These are phyloP conservation scores for Populus tomentosa DNA, from an alignment of 441 rosid species.

Conservation along the genomic window DNA sequence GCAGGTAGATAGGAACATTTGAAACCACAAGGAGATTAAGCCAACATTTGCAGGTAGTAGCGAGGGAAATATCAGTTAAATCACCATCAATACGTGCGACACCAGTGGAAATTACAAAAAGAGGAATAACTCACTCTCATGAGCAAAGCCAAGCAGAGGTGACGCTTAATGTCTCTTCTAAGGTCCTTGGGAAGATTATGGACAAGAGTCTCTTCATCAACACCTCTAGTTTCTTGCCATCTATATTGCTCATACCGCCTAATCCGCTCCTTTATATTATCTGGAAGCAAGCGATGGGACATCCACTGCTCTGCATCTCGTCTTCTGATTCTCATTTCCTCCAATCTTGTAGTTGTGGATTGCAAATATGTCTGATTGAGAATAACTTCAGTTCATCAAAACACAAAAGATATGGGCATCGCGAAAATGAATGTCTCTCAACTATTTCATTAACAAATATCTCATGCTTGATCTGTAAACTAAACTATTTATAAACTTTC, in stretches of 20 bases:
- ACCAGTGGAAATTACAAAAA: not conserved
- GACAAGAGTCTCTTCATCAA: slow-evolving; percentile 54
- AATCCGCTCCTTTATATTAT: slow-evolving; percentile 42
- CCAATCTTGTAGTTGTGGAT: slow-evolving; percentile 60
- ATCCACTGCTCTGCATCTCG: slow-evolving; percentile 69
- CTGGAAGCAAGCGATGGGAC: slow-evolving; percentile 59
- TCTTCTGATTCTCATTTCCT: slow-evolving; percentile 66
- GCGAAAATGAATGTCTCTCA: not conserved
- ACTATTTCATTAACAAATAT: not conserved
- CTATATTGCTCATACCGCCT: slow-evolving; percentile 52
- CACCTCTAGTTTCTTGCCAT: slow-evolving; percentile 75
- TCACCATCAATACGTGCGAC: not conserved
- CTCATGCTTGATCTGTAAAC: not conserved
- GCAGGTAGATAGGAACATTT: not conserved
- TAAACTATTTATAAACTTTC: not conserved
- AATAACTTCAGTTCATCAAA: slow-evolving; percentile 7
- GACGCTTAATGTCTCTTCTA: slow-evolving; percentile 63
- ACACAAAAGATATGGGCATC: not conserved
- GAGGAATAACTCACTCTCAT: slow-evolving; percentile 43
- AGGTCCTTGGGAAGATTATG: slow-evolving; percentile 60
- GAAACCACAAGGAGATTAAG: not conserved
- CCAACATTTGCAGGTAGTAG: not conserved
- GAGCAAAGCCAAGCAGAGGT: slow-evolving; percentile 68
- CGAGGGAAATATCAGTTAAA: not conserved
- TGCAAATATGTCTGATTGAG: slow-evolving; percentile 59